Conservation (phyloP, 805 yeast genomes). For the Lachancea lanzarotensis region DNA sequence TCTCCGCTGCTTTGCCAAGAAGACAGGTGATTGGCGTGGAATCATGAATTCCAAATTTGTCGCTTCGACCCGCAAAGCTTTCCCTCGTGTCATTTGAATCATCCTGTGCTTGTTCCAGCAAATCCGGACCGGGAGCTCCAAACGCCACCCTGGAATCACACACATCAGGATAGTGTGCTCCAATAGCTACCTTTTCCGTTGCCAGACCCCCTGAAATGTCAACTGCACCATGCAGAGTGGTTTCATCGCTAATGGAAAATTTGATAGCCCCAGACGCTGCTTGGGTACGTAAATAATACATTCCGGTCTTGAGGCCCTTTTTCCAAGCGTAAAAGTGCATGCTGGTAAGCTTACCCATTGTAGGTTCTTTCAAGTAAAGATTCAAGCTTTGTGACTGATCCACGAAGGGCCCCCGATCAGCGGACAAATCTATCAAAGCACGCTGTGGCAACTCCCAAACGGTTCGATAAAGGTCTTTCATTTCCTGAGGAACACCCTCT, state of each 20-base stretch:
- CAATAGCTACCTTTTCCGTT: slow-evolving; percentile 11
- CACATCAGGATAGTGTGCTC: slow-evolving; percentile 14
- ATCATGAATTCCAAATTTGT: slow-evolving; percentile 74
- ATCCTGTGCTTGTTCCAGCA: background rate
- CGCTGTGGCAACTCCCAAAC: slow-evolving; percentile 94
- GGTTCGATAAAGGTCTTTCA: slow-evolving; percentile 77
- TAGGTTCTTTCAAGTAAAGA: slow-evolving; percentile 76
- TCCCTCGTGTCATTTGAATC: background rate
- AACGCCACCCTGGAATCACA: background rate
- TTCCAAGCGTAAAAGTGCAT: slow-evolving; percentile 99
- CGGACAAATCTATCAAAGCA: slow-evolving; percentile 74
- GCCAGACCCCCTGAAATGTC: slow-evolving; percentile 13
- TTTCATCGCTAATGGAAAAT: slow-evolving; percentile 65
- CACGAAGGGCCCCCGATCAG: slow-evolving; percentile 74
- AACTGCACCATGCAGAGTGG: slow-evolving; percentile 44
- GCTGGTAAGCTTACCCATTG: slow-evolving; percentile 89
- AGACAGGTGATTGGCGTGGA: slow-evolving; percentile 90
- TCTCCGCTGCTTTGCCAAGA: slow-evolving; percentile 79
- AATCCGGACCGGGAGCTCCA: background rate
- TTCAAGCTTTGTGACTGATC: slow-evolving; percentile 92
- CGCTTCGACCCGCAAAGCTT: slow-evolving; percentile 27
- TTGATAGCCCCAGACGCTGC: slow-evolving; percentile 96
- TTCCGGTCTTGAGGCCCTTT: slow-evolving; percentile 93
- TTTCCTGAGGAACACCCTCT: slow-evolving; percentile 59
- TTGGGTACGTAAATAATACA: slow-evolving; percentile 92